Percentiles rank a stretch among this genome's conserved stretches.
Conservation (phyloP, 176 grass and related monocot species). For the Triticum urartu region DNA sequence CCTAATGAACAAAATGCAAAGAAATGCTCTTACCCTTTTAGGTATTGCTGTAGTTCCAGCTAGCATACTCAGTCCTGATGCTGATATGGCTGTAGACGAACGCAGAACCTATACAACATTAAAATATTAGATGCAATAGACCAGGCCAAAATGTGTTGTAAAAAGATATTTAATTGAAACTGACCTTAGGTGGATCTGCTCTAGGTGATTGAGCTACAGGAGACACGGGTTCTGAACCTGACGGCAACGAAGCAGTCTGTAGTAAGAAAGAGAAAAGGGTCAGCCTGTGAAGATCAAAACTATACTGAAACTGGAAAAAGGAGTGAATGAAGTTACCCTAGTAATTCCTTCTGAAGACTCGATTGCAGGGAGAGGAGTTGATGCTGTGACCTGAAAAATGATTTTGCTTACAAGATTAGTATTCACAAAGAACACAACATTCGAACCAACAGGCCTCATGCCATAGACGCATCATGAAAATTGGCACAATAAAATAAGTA, state of each 20-base stretch:
- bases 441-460: conserved; percentile 4
- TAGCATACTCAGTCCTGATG: conserved; percentile 56
- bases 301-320: background rate
- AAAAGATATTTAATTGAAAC: background rate
- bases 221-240: conserved; percentile 30
- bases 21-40: conserved; percentile 45
- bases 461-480: background rate
- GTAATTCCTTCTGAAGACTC: conserved; percentile 46
- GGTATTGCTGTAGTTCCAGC: conserved; percentile 42
- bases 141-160: background rate
- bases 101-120: conserved; percentile 44
- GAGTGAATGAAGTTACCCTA: conserved; percentile 33
- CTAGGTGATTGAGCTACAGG: conserved; percentile 32
- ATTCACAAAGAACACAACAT: background rate
- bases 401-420: background rate
- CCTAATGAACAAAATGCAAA: background rate
- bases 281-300: conserved; percentile 3
- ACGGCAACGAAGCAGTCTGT: conserved; percentile 47
- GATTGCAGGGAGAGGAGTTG: conserved; percentile 43
- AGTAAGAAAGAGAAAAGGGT: background rate
- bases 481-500: background rate
- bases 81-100: conserved; percentile 49
- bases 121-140: conserved; percentile 33
- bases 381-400: conserved; percentile 41
- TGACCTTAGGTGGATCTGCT: conserved; percentile 41